A percentile compares a stretch with the other conserved stretches of the same genome.
These are phyloP conservation scores for Escovopsis sp. DNA, from an alignment of 2,329 filamentous ascomycete genomes.

Conservation along the genomic window DNA sequence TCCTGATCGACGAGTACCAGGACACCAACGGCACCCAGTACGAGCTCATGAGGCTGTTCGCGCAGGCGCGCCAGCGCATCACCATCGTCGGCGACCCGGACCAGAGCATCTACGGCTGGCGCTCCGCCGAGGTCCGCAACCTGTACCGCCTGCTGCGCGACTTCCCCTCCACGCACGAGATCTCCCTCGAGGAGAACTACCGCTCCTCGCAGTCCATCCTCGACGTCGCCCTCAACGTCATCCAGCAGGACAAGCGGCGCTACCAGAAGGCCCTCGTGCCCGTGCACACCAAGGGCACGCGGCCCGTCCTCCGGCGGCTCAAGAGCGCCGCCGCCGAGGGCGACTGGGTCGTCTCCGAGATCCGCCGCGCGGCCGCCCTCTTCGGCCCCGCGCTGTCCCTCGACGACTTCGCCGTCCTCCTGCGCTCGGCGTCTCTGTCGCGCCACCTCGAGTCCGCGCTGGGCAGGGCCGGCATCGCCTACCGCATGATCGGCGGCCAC, in stretches of 20 bases:
- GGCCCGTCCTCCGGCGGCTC: conserved; percentile 66
- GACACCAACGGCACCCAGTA: conserved; percentile 95
- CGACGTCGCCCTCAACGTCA: conserved; percentile 64
- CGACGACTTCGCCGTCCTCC: conserved; percentile 69
- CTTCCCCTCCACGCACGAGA: conserved; percentile 63
- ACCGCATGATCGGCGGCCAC: conserved; percentile 79
- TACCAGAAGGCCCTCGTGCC: conserved; percentile 68
- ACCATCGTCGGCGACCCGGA: conserved; percentile 95
- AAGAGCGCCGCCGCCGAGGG: conserved; percentile 59
- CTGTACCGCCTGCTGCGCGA: conserved; percentile 61
- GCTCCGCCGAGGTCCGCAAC: conserved; percentile 84
- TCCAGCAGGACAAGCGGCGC: conserved; percentile 72
- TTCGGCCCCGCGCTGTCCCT: conserved; percentile 58
- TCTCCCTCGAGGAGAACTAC: conserved; percentile 88
- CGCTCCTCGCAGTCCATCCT: conserved; percentile 79
- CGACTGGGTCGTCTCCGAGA: conserved; percentile 76
- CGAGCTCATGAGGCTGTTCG: conserved; percentile 80
- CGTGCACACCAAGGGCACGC: conserved; percentile 64
- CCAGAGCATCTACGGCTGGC: conserved; percentile 95
- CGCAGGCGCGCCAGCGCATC: conserved; percentile 56
- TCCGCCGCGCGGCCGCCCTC: conserved; percentile 53
- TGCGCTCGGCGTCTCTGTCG: conserved; percentile 73
- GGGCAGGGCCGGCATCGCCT: conserved; percentile 67
- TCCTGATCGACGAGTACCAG: conserved; percentile 94
- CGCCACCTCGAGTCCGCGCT: conserved; percentile 73